Evolutionary conservation across 257 asterid species (phyloP).

Genomic region (Asclepias syriaca): DNA sequence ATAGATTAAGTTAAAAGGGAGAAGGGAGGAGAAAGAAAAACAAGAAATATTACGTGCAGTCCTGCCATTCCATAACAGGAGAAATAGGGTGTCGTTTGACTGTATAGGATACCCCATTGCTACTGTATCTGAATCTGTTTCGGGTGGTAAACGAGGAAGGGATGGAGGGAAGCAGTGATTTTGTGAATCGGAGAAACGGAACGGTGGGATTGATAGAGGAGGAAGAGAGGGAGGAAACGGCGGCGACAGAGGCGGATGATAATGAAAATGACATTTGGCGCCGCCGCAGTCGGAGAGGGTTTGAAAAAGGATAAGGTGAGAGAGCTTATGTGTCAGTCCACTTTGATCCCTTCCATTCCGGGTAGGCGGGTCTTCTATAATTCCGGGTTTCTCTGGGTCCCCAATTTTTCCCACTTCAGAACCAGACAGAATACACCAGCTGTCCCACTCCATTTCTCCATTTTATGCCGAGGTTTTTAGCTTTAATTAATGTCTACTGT

Average conservation of each 20-base stretch:
- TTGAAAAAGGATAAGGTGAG: neutral
- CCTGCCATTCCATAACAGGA: constrained; percentile 85
- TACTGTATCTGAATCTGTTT: constrained; percentile 11
- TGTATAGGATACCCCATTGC: constrained; percentile 21
- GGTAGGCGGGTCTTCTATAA: too few relatives aligned
- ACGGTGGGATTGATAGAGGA: neutral
- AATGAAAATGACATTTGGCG: constrained; percentile 17
- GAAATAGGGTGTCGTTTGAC: constrained; percentile 30
- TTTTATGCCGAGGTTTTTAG: too few relatives aligned
- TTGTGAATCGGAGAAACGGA: constrained; percentile 8
- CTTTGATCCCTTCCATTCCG: neutral
- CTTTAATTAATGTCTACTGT: too few relatives aligned
- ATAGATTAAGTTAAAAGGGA: neutral
- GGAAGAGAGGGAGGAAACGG: constrained; percentile 2
- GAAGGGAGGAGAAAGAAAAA: neutral
- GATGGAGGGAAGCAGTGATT: constrained; percentile 11
- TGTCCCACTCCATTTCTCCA: too few relatives aligned
- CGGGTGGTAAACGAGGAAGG: constrained; percentile 29
- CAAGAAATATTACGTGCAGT: constrained; percentile 56
- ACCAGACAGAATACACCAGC: too few relatives aligned
- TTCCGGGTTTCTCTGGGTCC: too few relatives aligned
- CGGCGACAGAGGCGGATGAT: neutral
- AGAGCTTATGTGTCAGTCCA: neutral
- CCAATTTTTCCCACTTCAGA: too few relatives aligned
- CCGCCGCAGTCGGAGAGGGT: neutral